phyloP scores from a whole-genome alignment of 805 yeast genomes.

The Kurtzmaniella fragi region DNA sequence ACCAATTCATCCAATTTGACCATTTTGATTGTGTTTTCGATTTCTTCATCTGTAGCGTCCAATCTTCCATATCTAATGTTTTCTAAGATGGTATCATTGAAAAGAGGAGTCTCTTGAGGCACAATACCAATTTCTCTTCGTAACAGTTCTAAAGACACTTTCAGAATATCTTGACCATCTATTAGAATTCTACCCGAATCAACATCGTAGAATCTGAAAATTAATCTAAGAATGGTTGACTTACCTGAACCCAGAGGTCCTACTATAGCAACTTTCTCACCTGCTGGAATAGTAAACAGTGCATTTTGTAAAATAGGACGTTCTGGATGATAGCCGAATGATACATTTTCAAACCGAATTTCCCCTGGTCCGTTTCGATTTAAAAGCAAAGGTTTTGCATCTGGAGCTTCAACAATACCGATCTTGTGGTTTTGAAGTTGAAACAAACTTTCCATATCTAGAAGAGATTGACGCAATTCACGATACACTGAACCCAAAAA shows the following conservation, averaged over 20 bases:
- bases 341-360: conserved; percentile 82
- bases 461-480: conserved; percentile 84
- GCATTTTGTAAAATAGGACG: conserved; percentile 81
- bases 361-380: conserved; percentile 44
- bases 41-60: conserved; percentile 68
- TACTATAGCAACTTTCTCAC: conserved; percentile 86
- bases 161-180: conserved; percentile 83
- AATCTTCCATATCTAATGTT: conserved; percentile 84
- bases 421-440: conserved; percentile 74
- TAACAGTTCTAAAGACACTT: conserved; percentile 69
- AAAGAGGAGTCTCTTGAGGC: conserved; percentile 95
- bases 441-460: conserved; percentile 95
- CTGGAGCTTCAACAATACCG: conserved; percentile 54
- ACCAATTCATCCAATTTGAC: conserved; percentile 68
- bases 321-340: conserved; percentile 88
- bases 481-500: conserved; percentile 94
- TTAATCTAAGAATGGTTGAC: conserved; percentile 77
- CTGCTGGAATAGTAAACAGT: conserved; percentile 82
- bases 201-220: conserved; percentile 88
- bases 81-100: conserved; percentile 84
- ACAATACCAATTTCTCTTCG: conserved; percentile 82
- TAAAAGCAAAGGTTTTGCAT: conserved; percentile 58
- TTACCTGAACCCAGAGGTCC: conserved; percentile 98
- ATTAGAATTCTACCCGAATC: conserved; percentile 69
- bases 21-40: conserved; percentile 53